Evolutionary conservation across 73 alveolate genomes (phyloP).

Genomic region (Paramecium octaurelia): DNA sequence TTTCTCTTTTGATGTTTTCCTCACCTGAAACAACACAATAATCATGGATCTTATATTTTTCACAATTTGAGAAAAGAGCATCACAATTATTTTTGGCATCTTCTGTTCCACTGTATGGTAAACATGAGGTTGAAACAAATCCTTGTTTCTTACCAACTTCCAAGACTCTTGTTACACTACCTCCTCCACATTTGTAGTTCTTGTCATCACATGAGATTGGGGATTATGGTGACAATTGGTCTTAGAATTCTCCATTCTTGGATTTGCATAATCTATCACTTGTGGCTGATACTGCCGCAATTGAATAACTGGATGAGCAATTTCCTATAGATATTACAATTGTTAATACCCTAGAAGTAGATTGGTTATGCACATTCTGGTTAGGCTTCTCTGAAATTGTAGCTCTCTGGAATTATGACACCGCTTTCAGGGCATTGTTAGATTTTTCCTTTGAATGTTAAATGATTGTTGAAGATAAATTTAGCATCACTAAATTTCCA

Average conservation of each 20-base stretch:
- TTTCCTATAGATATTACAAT: neutral
- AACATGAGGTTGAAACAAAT: slow-evolving; percentile 68
- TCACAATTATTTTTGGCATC: slow-evolving; percentile 67
- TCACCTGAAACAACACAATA: slow-evolving; percentile 83
- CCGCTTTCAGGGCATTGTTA: slow-evolving; percentile 65
- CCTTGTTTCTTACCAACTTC: slow-evolving; percentile 72
- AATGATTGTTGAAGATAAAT: slow-evolving; percentile 63
- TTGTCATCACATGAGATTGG: slow-evolving; percentile 72
- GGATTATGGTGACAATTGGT: slow-evolving; percentile 72
- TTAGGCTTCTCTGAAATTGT: slow-evolving; percentile 66
- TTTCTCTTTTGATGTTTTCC: slow-evolving; percentile 87
- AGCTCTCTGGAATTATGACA: slow-evolving; percentile 72
- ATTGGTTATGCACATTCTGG: slow-evolving; percentile 67
- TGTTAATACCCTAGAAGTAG: slow-evolving; percentile 58
- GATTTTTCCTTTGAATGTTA: slow-evolving; percentile 63
- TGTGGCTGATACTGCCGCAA: slow-evolving; percentile 71
- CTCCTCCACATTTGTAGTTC: slow-evolving; percentile 78
- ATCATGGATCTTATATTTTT: slow-evolving; percentile 72
- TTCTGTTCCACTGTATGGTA: slow-evolving; percentile 69
- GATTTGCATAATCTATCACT: slow-evolving; percentile 73
- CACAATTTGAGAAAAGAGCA: slow-evolving; percentile 69
- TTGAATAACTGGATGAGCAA: slow-evolving; percentile 76
- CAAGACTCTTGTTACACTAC: slow-evolving; percentile 72
- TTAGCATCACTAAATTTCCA: slow-evolving; percentile 75
- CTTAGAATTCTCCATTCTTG: slow-evolving; percentile 58